Base-by-base conservation (phyloP, 768 basidiomycete species). In the Mrakia frigida region DNA sequence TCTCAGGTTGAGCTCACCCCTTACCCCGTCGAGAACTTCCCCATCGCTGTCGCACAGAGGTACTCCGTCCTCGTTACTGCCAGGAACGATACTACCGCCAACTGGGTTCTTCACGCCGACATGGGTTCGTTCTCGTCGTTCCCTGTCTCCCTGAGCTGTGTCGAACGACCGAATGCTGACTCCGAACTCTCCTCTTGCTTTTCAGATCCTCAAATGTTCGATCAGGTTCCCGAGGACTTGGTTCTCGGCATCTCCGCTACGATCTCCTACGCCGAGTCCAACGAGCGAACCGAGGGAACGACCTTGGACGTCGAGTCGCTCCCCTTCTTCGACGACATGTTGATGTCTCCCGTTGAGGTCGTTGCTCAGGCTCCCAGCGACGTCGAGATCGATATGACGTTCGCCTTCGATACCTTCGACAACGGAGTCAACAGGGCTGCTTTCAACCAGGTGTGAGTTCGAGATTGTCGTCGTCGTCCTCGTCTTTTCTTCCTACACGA, bases 41-140 rank as follows among this genome's bases (percentile, higher is more conserved):
- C 88, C 60, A 75, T 98, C 75, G 87, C 92, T 21, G 93, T 91
- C 41, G 94, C 94, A 0, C 96, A 98, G 83, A 89, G 96, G 28
- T 97, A 96, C 83, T 95, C 94, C 0, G 86, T 99, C 56, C 89
- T 98, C 43, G 92, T 99, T 72, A 90, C 90, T 16, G 95, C 96
- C 14, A 88, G 91, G 68, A 95, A 95, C 83, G 92, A 94, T 79
- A 91, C 90, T 0, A 84, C 87, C 3, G 85, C 87, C 31, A 97
- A 99, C 85, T 98, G 90, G 90, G 89, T 88, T 70, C 89, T 99
- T 76, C 92, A 94, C 81, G 91, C 91, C 7, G 92, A 94, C 85
- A 92, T 98, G 88, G 39, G 39, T 41, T 6, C 5, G 39, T 41
- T 41, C 11, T 11, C 39, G 5, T 11, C 39, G 6, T n/a, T n/a